Evolutionary conservation across 257 asterid species (phyloP).

Genomic region (Solanum peruvianum): DNA sequence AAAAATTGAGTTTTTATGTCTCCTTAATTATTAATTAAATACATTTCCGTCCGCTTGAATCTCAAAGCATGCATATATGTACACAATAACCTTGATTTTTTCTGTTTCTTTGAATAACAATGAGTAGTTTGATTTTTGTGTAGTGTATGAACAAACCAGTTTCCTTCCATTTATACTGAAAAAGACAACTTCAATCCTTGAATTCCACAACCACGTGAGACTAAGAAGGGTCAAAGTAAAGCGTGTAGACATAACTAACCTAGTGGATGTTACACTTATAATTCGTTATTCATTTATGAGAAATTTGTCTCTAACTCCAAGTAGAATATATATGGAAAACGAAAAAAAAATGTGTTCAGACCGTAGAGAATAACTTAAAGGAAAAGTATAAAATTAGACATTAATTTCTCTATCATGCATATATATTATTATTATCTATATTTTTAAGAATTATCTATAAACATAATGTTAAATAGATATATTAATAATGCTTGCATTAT

Average conservation of each 20-base stretch:
- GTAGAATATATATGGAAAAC: background rate
- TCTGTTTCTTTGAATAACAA: too few relatives aligned
- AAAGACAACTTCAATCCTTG: background rate
- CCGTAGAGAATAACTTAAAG: background rate
- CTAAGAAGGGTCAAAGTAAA: background rate
- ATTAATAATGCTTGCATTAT: too few relatives aligned
- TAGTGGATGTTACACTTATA: background rate
- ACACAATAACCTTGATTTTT: background rate
- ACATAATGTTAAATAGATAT: too few relatives aligned
- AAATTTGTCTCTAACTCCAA: background rate
- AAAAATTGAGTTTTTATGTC: too few relatives aligned
- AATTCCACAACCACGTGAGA: background rate
- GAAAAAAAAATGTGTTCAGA: background rate
- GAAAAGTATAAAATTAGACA: too few relatives aligned
- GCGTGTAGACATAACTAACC: background rate
- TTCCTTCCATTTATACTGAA: background rate
- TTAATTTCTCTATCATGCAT: too few relatives aligned
- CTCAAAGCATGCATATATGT: background rate
- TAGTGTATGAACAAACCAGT: background rate
- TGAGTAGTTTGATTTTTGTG: background rate
- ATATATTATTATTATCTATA: too few relatives aligned
- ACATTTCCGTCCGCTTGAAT: background rate
- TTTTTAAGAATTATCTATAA: too few relatives aligned
- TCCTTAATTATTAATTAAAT: too few relatives aligned
- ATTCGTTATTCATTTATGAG: background rate